Percentiles rank a stretch among this genome's conserved stretches.
Evolutionary conservation across 495 filamentous ascomycete genomes (phyloP).

Genomic region (Trichocladium uniseriatum): DNA sequence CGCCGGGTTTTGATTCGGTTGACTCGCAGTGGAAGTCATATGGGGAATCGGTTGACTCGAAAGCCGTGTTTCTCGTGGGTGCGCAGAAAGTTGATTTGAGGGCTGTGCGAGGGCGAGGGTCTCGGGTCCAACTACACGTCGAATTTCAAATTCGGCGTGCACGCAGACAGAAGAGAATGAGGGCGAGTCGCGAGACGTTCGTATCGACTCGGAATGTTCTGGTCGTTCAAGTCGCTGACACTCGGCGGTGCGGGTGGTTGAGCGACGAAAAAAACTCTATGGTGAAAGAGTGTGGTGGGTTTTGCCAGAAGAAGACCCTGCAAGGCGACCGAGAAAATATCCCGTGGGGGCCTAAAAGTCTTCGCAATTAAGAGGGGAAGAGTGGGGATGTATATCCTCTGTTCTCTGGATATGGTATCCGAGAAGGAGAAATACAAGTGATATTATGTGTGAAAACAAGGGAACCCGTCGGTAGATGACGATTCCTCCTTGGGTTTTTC

Average conservation of each 20-base stretch:
- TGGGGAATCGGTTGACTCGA: conserved; percentile 29
- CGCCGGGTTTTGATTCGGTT: conserved; percentile 45
- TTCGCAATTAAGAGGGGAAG: conserved; percentile 20
- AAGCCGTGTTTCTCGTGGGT: conserved; percentile 20
- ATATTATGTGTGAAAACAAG: conserved; percentile 20
- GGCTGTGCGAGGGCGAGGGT: conserved; percentile 7
- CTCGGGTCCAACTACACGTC: conserved; percentile 15
- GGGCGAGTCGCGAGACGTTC: conserved; percentile 6
- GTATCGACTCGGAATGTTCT: neutral
- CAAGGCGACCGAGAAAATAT: conserved; percentile 15
- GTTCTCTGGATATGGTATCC: conserved; percentile 25
- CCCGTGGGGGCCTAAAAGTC: conserved; percentile 3
- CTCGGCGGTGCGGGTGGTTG: conserved; percentile 16
- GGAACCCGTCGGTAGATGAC: conserved; percentile 11
- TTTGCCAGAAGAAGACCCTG: conserved; percentile 20
- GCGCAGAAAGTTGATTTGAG: conserved; percentile 7
- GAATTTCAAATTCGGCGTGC: conserved; percentile 29
- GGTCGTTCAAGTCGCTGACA: conserved; percentile 8
- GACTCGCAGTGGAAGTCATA: conserved; percentile 46
- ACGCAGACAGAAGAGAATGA: conserved; percentile 19
- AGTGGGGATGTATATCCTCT: conserved; percentile 34
- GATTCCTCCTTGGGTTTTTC: conserved; percentile 18
- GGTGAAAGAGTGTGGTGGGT: conserved; percentile 24
- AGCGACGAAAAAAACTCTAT: conserved; percentile 17
- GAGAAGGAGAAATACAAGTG: conserved; percentile 22